A percentile compares a stretch with the other conserved stretches of the same genome.
These are phyloP conservation scores for Malassezia yamatoensis DNA, from an alignment of 1,284 basidiomycete genomes.

Conservation along the genomic window DNA sequence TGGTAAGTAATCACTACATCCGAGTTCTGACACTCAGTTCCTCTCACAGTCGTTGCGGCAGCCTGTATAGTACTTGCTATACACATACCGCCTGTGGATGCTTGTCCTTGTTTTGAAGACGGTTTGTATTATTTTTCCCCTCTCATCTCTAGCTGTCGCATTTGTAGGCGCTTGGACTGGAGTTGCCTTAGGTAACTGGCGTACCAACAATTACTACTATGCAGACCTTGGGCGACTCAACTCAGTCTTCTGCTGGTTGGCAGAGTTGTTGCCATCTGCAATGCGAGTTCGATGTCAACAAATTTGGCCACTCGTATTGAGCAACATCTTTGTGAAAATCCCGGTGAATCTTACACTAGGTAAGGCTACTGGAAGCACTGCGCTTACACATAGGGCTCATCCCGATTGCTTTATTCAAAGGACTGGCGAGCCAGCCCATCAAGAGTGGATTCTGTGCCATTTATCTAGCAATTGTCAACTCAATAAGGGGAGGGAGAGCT, in stretches of 20 bases:
- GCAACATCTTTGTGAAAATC: neutral
- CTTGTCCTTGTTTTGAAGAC: slow-evolving; percentile 97
- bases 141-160: slow-evolving; percentile 7
- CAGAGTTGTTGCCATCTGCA: neutral
- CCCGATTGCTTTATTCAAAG: slow-evolving; percentile 8
- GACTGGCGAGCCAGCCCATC: neutral
- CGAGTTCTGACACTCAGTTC: slow-evolving; percentile 55
- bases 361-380: neutral
- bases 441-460: neutral
- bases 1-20: neutral
- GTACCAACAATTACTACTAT: slow-evolving; percentile 5
- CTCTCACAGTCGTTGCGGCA: slow-evolving; percentile 59
- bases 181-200: slow-evolving; percentile 14
- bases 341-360: neutral
- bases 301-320: neutral
- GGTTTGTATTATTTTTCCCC: slow-evolving; percentile 4
- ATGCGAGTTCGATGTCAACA: neutral
- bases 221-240: slow-evolving; percentile 2
- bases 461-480: neutral
- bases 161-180: slow-evolving; percentile 14
- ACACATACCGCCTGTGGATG: slow-evolving; percentile 76
- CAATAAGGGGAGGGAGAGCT: neutral
- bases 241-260: neutral
- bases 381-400: slow-evolving; percentile 1
- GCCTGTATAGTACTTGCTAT: slow-evolving; percentile 58